A percentile compares a stretch with the other conserved stretches of the same genome.
Conservation (phyloP, 2,329 filamentous ascomycete genomes). For the Diaporthe sp. region DNA sequence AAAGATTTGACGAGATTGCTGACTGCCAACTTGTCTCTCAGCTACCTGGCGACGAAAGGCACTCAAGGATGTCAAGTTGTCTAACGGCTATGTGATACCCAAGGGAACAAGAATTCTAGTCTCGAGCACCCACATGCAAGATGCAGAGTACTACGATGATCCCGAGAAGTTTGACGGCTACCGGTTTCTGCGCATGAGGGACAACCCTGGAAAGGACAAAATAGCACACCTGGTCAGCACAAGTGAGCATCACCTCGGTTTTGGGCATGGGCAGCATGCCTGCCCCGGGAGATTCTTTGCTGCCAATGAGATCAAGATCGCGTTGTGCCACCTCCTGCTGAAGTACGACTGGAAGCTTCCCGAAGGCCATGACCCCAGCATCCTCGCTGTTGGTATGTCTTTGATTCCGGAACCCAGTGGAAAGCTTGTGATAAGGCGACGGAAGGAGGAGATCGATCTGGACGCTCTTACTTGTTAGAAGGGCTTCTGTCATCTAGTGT, state of each 20-base stretch:
- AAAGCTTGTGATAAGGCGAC: slow-evolving; percentile 31
- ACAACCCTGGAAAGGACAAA: slow-evolving; percentile 18
- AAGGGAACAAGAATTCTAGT: slow-evolving; percentile 12
- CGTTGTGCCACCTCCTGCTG: slow-evolving; percentile 7
- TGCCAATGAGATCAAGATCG: slow-evolving; percentile 44
- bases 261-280: slow-evolving; percentile 47
- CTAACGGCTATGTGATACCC: slow-evolving; percentile 12
- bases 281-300: slow-evolving; percentile 49
- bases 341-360: slow-evolving; percentile 28
- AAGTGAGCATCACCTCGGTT: slow-evolving; percentile 32
- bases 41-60: slow-evolving; percentile 62
- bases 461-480: not conserved
- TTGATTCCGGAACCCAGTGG: slow-evolving; percentile 12
- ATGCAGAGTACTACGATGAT: slow-evolving; percentile 46
- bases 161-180: slow-evolving; percentile 53
- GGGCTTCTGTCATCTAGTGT: not conserved
- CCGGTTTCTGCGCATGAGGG: slow-evolving; percentile 48
- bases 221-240: slow-evolving; percentile 8
- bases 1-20: not conserved
- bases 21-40: slow-evolving; percentile 22
- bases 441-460: slow-evolving; percentile 29
- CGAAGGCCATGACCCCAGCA: slow-evolving; percentile 30
- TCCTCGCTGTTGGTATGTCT: slow-evolving; percentile 26
- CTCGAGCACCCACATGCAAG: slow-evolving; percentile 29
- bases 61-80: slow-evolving; percentile 44